Conservation (phyloP, 2,329 filamentous ascomycete species). For the Fusarium nisikadoi region DNA sequence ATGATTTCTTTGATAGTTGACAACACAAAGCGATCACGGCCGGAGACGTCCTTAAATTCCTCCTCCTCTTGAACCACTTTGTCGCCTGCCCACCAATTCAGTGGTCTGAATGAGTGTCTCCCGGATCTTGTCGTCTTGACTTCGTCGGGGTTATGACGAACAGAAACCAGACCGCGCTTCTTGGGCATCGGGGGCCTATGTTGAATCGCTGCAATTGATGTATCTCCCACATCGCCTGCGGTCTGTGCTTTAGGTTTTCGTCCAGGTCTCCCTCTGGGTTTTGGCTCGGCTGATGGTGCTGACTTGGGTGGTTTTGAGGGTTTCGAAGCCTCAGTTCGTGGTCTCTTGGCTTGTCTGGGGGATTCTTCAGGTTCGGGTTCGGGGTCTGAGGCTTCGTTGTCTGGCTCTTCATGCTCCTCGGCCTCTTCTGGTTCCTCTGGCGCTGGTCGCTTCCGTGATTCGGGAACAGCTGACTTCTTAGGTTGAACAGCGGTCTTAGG, state of each 20-base stretch:
- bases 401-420: slow-evolving; percentile 34
- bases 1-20: slow-evolving; percentile 81
- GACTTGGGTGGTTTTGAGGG: slow-evolving; percentile 38
- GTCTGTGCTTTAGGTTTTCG: slow-evolving; percentile 39
- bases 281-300: slow-evolving; percentile 37
- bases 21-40: slow-evolving; percentile 64
- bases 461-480: slow-evolving; percentile 21
- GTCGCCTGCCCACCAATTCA: slow-evolving; percentile 90
- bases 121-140: slow-evolving; percentile 77
- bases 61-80: slow-evolving; percentile 75
- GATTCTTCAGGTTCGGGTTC: slow-evolving; percentile 42
- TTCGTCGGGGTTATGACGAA: slow-evolving; percentile 60
- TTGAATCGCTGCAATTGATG: slow-evolving; percentile 60
- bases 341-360: slow-evolving; percentile 42
- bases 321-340: slow-evolving; percentile 39
- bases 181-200: slow-evolving; percentile 67
- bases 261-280: slow-evolving; percentile 39
- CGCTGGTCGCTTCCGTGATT: slow-evolving; percentile 33
- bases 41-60: slow-evolving; percentile 60
- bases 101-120: slow-evolving; percentile 78
- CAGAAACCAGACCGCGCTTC: slow-evolving; percentile 64
- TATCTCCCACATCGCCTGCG: slow-evolving; percentile 54
- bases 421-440: slow-evolving; percentile 25
- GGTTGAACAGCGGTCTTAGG: slow-evolving; percentile 24
- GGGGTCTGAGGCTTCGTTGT: slow-evolving; percentile 27